A percentile compares a stretch with the other conserved stretches of the same genome.
Evolutionary conservation across 2,329 filamentous ascomycete species (phyloP).

Genomic region (Fusarium siculi): DNA sequence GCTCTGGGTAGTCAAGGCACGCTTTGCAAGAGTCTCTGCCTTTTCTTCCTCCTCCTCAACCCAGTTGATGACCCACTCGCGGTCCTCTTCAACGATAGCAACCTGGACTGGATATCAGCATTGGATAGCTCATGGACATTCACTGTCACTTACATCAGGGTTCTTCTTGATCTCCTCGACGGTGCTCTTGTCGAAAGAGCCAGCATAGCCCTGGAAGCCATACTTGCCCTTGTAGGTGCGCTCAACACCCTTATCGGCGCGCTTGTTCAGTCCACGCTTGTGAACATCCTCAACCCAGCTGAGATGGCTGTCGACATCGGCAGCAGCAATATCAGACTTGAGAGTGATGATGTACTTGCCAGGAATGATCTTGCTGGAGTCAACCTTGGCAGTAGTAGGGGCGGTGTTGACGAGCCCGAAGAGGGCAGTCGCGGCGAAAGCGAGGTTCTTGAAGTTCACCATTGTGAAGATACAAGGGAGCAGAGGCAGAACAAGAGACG

Average conservation of each 20-base stretch:
- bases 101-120: slow-evolving; percentile 39
- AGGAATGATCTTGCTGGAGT: slow-evolving; percentile 43
- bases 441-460: slow-evolving; percentile 46
- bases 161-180: slow-evolving; percentile 54
- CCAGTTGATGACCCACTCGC: slow-evolving; percentile 44
- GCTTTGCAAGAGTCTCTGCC: slow-evolving; percentile 35
- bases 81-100: slow-evolving; percentile 45
- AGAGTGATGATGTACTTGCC: slow-evolving; percentile 71
- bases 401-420: slow-evolving; percentile 36
- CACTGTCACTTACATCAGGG: slow-evolving; percentile 51
- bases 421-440: slow-evolving; percentile 40
- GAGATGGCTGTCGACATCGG: slow-evolving; percentile 60
- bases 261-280: slow-evolving; percentile 63
- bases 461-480: slow-evolving; percentile 36
- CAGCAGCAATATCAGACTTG: slow-evolving; percentile 59
- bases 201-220: slow-evolving; percentile 55
- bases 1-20: slow-evolving; percentile 44
- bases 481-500: background rate
- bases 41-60: slow-evolving; percentile 29
- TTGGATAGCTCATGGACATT: background rate
- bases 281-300: slow-evolving; percentile 61
- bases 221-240: slow-evolving; percentile 45
- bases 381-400: slow-evolving; percentile 37
- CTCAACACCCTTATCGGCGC: slow-evolving; percentile 53
- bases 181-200: slow-evolving; percentile 55